A percentile compares a stretch with the other conserved stretches of the same genome.
These are phyloP conservation scores for Picea glauca DNA, from an alignment of 75 land plant genomes.

Conservation along the genomic window DNA sequence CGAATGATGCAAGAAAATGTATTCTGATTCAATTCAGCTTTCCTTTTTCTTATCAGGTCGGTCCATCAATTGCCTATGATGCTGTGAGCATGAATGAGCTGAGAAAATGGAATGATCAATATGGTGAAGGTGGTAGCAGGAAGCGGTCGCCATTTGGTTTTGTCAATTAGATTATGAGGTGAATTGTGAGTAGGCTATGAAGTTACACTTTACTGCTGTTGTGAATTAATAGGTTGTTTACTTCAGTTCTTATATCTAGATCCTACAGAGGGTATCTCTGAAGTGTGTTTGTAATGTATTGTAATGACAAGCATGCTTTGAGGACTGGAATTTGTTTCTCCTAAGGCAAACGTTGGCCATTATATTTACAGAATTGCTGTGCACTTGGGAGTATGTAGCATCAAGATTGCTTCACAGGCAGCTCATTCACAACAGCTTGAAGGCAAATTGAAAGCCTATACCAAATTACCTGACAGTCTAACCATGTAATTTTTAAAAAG, in stretches of 20 bases:
- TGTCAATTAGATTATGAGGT: slow-evolving; percentile 25
- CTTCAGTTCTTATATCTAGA: not conserved
- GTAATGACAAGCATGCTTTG: not conserved
- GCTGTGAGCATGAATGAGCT: slow-evolving; percentile 97
- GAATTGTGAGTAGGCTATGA: not conserved
- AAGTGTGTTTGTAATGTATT: not conserved
- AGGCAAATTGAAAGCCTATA: not conserved
- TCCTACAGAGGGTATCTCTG: not conserved
- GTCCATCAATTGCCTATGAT: slow-evolving; percentile 86
- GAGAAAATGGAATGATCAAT: slow-evolving; percentile 95
- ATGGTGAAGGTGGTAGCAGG: slow-evolving; percentile 95
- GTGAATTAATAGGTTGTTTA: not conserved
- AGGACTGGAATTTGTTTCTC: not conserved
- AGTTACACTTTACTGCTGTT: not conserved
- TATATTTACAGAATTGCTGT: not conserved
- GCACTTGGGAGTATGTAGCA: not conserved
- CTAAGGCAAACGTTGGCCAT: too few relatives aligned
- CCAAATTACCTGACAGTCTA: not conserved
- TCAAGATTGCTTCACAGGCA: not conserved
- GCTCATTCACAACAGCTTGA: not conserved
- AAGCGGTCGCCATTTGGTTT: slow-evolving; percentile 76
- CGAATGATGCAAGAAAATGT: not conserved
- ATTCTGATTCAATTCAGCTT: not conserved
- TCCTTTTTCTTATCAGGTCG: slow-evolving; percentile 45
- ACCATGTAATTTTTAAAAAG: not conserved